phyloP scores from a whole-genome alignment of 2,329 filamentous ascomycete genomes.

The Cryphonectria parasitica region DNA sequence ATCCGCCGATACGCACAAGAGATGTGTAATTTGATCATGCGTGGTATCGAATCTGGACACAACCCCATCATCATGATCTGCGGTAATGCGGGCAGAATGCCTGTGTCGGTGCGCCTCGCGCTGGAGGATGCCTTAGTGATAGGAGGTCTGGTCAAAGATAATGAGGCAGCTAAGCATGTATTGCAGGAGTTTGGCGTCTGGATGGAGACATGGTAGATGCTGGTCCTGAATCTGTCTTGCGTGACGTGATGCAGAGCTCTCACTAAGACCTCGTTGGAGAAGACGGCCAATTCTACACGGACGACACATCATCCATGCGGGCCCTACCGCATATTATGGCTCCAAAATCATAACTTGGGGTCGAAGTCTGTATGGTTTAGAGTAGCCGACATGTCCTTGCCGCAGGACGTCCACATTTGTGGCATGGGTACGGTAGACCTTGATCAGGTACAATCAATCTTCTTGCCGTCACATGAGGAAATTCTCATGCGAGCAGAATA shows the following conservation, averaged over 20 bases:
- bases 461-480: neutral
- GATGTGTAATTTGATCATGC: slow-evolving; percentile 43
- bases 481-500: neutral
- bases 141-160: slow-evolving; percentile 39
- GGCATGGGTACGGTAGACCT: neutral
- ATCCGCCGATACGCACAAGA: slow-evolving; percentile 48
- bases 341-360: no score
- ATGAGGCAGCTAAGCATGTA: slow-evolving; percentile 44
- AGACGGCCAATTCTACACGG: neutral
- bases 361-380: neutral
- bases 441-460: neutral
- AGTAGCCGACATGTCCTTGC: neutral
- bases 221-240: neutral
- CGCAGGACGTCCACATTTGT: neutral
- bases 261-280: neutral
- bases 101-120: slow-evolving; percentile 56
- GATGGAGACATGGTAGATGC: slow-evolving; percentile 62
- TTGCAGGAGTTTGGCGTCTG: slow-evolving; percentile 50
- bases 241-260: neutral
- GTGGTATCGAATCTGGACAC: slow-evolving; percentile 23
- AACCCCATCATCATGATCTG: slow-evolving; percentile 57
- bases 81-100: slow-evolving; percentile 63
- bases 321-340: neutral
- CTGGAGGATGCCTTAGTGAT: slow-evolving; percentile 53
- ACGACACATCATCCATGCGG: no score